phyloP scores from a whole-genome alignment of 352 stramenopile genomes.

The Globisporangium parvum region DNA sequence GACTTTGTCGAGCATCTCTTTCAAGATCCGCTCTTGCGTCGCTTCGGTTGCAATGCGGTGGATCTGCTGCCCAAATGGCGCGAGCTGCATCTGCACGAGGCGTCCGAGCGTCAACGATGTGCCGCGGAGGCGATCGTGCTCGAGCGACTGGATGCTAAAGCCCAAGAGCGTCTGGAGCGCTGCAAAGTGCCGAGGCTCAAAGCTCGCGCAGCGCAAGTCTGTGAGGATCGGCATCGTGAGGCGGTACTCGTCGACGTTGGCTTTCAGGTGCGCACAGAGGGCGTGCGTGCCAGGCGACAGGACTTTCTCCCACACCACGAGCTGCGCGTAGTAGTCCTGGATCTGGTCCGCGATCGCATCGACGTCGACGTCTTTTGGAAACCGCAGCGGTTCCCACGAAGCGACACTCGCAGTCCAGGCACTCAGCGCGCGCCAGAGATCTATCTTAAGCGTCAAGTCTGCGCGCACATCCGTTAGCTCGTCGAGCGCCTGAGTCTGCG shows the following conservation, averaged over 20 bases:
- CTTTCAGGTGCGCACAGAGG: slow-evolving; percentile 60
- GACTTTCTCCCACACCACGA: slow-evolving; percentile 44
- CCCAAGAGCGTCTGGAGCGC: slow-evolving; percentile 63
- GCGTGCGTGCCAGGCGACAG: slow-evolving; percentile 37
- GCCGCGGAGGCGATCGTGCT: not conserved
- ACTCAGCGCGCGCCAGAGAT: slow-evolving; percentile 72
- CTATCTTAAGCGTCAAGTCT: slow-evolving; percentile 75
- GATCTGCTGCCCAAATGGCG: slow-evolving; percentile 68
- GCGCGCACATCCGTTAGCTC: slow-evolving; percentile 57
- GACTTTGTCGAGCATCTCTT: slow-evolving; percentile 89
- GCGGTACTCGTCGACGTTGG: slow-evolving; percentile 75
- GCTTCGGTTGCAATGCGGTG: slow-evolving; percentile 81
- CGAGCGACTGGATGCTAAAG: slow-evolving; percentile 57
- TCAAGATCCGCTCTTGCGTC: slow-evolving; percentile 80
- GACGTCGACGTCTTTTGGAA: slow-evolving; percentile 65
- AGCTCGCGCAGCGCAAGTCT: slow-evolving; percentile 48
- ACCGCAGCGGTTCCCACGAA: slow-evolving; percentile 46
- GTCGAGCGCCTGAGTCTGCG: slow-evolving; percentile 71
- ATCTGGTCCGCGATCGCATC: slow-evolving; percentile 61
- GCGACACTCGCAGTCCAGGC: slow-evolving; percentile 51
- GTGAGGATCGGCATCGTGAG: slow-evolving; percentile 71
- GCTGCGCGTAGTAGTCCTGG: slow-evolving; percentile 41
- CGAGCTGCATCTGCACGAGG: slow-evolving; percentile 78
- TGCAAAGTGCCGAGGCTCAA: slow-evolving; percentile 57
- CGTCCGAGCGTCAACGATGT: slow-evolving; percentile 65